Conservation (phyloP, 768 basidiomycete genomes). For the Mycena vulgaris region DNA sequence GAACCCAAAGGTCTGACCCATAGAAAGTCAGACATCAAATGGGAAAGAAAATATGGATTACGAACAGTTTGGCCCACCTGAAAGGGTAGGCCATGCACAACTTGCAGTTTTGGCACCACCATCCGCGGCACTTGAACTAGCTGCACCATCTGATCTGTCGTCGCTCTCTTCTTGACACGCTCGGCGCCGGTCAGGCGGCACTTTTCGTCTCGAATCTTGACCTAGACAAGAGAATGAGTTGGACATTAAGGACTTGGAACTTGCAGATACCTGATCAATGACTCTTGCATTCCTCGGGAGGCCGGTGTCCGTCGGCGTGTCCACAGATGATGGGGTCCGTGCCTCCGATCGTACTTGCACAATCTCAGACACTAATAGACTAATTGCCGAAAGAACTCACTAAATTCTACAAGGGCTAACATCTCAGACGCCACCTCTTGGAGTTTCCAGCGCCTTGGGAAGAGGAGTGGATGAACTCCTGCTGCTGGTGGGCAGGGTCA, state of each 20-base stretch:
- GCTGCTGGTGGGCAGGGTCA: conserved; percentile 10
- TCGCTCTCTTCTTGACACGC: background rate
- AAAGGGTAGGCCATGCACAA: conserved; percentile 19
- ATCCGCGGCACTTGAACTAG: background rate
- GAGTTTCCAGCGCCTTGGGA: conserved; percentile 5
- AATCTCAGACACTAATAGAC: conserved; percentile 19
- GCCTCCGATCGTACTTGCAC: conserved; percentile 4
- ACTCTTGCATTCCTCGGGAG: background rate
- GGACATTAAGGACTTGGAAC: conserved; percentile 9
- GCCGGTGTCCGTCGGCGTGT: conserved; percentile 15
- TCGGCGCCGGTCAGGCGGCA: conserved; percentile 22
- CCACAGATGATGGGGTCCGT: conserved; percentile 12
- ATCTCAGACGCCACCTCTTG: conserved; percentile 21
- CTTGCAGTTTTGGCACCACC: conserved; percentile 1
- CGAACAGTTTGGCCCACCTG: conserved; percentile 2
- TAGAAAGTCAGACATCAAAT: conserved; percentile 5
- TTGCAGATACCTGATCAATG: conserved; percentile 21
- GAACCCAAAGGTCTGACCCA: no score
- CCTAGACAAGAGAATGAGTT: conserved; percentile 20
- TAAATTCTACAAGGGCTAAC: conserved; percentile 2
- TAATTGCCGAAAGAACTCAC: conserved; percentile 20
- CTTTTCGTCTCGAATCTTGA: conserved; percentile 1
- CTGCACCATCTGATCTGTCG: background rate
- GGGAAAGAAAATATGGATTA: conserved; percentile 5
- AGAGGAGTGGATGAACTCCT: conserved; percentile 2